Evolutionary conservation across 2,329 filamentous ascomycete species (phyloP).

Genomic region (Penicillium sp.): DNA sequence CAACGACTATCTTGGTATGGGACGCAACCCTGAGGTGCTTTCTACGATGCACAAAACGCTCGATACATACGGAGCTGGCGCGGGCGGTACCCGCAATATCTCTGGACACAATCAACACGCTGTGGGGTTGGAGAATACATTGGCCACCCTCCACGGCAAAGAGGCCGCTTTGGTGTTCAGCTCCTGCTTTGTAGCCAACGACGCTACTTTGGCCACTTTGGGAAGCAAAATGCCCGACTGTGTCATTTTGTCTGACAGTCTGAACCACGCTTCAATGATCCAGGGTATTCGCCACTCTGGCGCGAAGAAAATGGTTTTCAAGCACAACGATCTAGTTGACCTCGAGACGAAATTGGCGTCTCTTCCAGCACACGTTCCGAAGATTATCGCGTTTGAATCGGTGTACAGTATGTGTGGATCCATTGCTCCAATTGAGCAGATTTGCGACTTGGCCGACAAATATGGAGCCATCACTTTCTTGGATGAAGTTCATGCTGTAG

Average conservation of each 20-base stretch:
- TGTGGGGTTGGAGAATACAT: slow-evolving; percentile 76
- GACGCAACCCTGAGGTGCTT: slow-evolving; percentile 83
- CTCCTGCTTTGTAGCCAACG: slow-evolving; percentile 98
- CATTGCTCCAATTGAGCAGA: slow-evolving; percentile 92
- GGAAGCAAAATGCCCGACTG: slow-evolving; percentile 96
- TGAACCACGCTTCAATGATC: slow-evolving; percentile 99
- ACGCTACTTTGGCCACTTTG: slow-evolving; percentile 94
- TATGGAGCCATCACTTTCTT: slow-evolving; percentile 97
- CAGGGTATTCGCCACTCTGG: slow-evolving; percentile 98
- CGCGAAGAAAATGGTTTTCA: slow-evolving; percentile 97
- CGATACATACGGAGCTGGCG: slow-evolving; percentile 92
- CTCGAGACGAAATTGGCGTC: slow-evolving; percentile 91
- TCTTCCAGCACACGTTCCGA: slow-evolving; percentile 81
- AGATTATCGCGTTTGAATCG: slow-evolving; percentile 98
- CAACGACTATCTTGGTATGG: slow-evolving; percentile 99
- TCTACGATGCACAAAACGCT: slow-evolving; percentile 93
- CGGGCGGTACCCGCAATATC: slow-evolving; percentile 95
- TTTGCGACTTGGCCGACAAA: slow-evolving; percentile 95
- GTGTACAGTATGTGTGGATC: slow-evolving; percentile 99
- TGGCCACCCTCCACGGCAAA: slow-evolving; percentile 89
- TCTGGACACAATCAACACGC: slow-evolving; percentile 98
- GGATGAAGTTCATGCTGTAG: slow-evolving; percentile 97
- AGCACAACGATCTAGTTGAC: slow-evolving; percentile 95
- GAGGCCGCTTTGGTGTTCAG: slow-evolving; percentile 93
- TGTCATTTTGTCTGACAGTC: slow-evolving; percentile 94